These are phyloP conservation scores for Candida sanyaensis DNA, from an alignment of 1,139 yeast species.

Conservation along the genomic window DNA sequence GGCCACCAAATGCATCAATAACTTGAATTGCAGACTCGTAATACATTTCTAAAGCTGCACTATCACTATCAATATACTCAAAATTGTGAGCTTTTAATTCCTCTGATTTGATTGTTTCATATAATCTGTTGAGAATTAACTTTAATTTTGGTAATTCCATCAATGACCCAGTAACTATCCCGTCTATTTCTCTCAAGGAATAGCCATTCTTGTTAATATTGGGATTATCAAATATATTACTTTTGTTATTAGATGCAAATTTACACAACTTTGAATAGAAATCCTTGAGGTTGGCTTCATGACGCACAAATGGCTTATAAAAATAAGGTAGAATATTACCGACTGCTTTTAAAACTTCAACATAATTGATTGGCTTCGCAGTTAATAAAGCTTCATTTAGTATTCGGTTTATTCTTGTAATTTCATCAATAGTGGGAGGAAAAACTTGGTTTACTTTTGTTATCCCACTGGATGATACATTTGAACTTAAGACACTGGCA, in stretches of 20 bases:
- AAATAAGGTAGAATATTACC: constrained; percentile 84
- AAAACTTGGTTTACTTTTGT: constrained; percentile 72
- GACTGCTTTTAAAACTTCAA: constrained; percentile 76
- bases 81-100: constrained; percentile 17
- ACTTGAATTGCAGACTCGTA: constrained; percentile 61
- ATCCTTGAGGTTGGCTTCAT: constrained; percentile 68
- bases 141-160: constrained; percentile 69
- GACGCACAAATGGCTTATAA: constrained; percentile 89
- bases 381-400: constrained; percentile 71
- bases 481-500: constrained; percentile 54
- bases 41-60: constrained; percentile 34
- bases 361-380: constrained; percentile 67
- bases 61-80: constrained; percentile 15
- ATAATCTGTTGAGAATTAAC: constrained; percentile 62
- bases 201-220: constrained; percentile 38
- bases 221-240: constrained; percentile 37
- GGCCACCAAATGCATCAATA: constrained; percentile 79
- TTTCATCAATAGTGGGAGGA: constrained; percentile 95
- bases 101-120: constrained; percentile 25
- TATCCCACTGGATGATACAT: constrained; percentile 48
- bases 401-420: constrained; percentile 84
- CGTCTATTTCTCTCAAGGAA: constrained; percentile 62
- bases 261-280: constrained; percentile 46
- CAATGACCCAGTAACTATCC: constrained; percentile 67
- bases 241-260: constrained; percentile 47